Conservation (phyloP, 768 basidiomycete genomes). For the Mrakia blollopis region DNA sequence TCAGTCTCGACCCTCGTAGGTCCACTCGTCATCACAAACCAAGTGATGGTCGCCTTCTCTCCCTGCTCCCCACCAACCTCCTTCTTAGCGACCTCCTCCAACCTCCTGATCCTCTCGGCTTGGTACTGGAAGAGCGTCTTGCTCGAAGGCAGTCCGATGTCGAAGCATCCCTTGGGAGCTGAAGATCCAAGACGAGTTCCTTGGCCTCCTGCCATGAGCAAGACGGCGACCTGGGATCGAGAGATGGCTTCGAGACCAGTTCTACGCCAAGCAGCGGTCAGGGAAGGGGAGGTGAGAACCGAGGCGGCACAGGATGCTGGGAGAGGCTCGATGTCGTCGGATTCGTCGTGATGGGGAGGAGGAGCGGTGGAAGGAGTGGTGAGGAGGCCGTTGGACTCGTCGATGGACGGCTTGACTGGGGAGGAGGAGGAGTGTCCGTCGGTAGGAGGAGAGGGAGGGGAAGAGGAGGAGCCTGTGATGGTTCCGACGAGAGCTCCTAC, state of each 20-base stretch:
- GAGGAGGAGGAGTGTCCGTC: slow-evolving; percentile 1
- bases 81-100: slow-evolving; percentile 70
- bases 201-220: slow-evolving; percentile 97
- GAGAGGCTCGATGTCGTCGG: slow-evolving; percentile 68
- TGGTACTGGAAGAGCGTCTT: slow-evolving; percentile 95
- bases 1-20: slow-evolving; percentile 86
- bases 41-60: slow-evolving; percentile 71
- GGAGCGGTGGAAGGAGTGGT: slow-evolving; percentile 33
- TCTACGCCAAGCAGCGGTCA: slow-evolving; percentile 66
- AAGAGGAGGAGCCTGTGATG: slow-evolving; percentile 6
- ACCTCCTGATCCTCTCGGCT: slow-evolving; percentile 85
- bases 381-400: slow-evolving; percentile 16
- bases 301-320: slow-evolving; percentile 62
- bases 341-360: slow-evolving; percentile 14
- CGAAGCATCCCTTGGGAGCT: slow-evolving; percentile 96
- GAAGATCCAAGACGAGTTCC: slow-evolving; percentile 88
- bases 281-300: slow-evolving; percentile 45
- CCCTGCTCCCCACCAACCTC: slow-evolving; percentile 49
- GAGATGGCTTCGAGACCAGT: slow-evolving; percentile 76
- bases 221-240: slow-evolving; percentile 79
- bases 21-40: slow-evolving; percentile 99
- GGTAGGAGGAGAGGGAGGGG: not conserved
- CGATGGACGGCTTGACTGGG: not conserved
- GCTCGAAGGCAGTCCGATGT: slow-evolving; percentile 88
- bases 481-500: not conserved